Evolutionary conservation across 164 flowering plant species (phyloP).

Genomic region (Vitis rotundifolia): DNA sequence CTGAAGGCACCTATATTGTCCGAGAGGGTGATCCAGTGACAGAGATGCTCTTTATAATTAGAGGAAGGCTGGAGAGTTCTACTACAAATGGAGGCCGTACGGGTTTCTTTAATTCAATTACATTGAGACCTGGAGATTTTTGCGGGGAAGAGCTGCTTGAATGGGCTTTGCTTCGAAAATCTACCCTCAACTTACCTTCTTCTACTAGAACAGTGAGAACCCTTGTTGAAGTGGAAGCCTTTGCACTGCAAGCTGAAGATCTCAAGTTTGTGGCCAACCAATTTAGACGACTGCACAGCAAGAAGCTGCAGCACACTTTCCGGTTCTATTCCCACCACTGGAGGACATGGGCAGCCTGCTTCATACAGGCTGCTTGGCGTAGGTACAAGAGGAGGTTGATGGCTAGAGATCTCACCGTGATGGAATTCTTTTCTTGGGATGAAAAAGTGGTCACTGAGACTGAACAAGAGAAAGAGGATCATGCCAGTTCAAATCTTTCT

Average conservation of each 20-base stretch:
- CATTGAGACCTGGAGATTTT: conserved; percentile 83
- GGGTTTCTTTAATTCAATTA: conserved; percentile 84
- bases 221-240: conserved; percentile 80
- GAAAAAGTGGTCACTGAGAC: conserved; percentile 25
- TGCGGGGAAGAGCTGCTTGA: conserved; percentile 91
- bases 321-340: conserved; percentile 91
- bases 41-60: conserved; percentile 90
- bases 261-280: conserved; percentile 91
- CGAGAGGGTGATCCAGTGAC: conserved; percentile 94
- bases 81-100: conserved; percentile 94
- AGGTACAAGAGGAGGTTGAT: conserved; percentile 47
- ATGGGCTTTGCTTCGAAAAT: conserved; percentile 86
- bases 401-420: conserved; percentile 42
- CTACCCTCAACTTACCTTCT: conserved; percentile 70
- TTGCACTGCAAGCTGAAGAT: conserved; percentile 83
- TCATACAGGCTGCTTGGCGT: conserved; percentile 94
- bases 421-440: conserved; percentile 41
- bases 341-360: conserved; percentile 99
- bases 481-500: conserved; percentile 32
- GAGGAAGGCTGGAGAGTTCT: conserved; percentile 86
- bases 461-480: conserved; percentile 34
- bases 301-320: conserved; percentile 85
- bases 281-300: conserved; percentile 87
- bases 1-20: conserved; percentile 77
- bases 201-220: conserved; percentile 86